Base-by-base conservation (phyloP, 257 asterid species). In the Coffea eugenioides region DNA sequence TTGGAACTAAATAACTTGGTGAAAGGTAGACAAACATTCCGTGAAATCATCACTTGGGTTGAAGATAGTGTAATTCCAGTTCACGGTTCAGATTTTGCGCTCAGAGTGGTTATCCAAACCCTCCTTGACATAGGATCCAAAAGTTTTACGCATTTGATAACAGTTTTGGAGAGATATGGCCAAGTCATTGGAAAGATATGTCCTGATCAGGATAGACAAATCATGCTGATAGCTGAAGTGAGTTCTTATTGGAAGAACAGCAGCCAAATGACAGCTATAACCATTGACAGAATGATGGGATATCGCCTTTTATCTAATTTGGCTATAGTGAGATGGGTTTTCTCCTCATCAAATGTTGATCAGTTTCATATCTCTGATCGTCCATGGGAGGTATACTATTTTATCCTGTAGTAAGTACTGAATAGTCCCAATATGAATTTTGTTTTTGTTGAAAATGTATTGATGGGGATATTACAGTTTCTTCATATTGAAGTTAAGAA, bases 211-310 rank as follows among this genome's bases (percentile, higher is more conserved):
- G 98, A 94, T 85, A 89, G 91, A 86, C 99, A 96, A 88, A 85
- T 94, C 78, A 85, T 88, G 91, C 87, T 96, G 79, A 92, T 96
- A 75, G 78, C 87, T 82, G 99, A 96, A 94, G 87, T 94, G 86
- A 89, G 99, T 84, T 88, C 89, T 73, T 92, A 87, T 86, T 96
- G 99, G 99, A 90, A 86, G 88, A 96, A 92, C 87, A 89, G 84
- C 82, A 89, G 89, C 70, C 98, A 94, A 86, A 94, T 94, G 99
- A 88, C 95, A 36, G 98, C 98, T 39, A 84, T 96, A 81, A 86
- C 96, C 64, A 94, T 96, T 82, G 99, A 96, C 88, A 88, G 98
- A 85, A 92, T 96, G 99, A 96, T 96, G 99, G 97, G 98, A 70
- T 96, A 96, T 86, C 97, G 98, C 80, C 94, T 96, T 86, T 77